Evolutionary conservation across 2,329 filamentous ascomycete genomes (phyloP), one percentile per base, ranked within the genome.

Genomic region (Phialophora tarda): DNA sequence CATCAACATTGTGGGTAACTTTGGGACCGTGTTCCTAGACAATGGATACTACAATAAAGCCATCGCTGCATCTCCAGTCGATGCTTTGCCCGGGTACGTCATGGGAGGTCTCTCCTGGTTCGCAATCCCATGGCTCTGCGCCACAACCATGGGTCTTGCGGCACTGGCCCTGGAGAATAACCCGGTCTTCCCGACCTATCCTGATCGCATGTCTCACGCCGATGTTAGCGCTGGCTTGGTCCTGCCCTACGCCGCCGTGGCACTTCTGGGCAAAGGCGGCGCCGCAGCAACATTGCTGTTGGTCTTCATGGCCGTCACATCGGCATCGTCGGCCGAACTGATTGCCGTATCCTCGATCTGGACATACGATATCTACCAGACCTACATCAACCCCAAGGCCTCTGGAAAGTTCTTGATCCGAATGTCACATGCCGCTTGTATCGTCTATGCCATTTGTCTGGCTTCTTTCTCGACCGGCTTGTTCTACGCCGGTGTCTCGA

Each of bases 261-360:
- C 91, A 0, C 79, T 97, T 8, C 85, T 97, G 6, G 93, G 93
- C 0, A 89, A 89, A 72, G 91, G 91, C 2, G 93, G 93, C 57
- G 93, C 92, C 0, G 86, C 88, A 1, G 91, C 88, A 0, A 92
- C 91, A 0, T 84, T 96, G 1, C 80, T 97, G 11, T 88, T 96
- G 70, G 85, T 96, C 62, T 96, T 96, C 82, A 92, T 96, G 88
- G 93, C 93, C 24, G 92, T 96, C 24, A 96, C 93, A 0, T 92
- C 88, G 1, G 91, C 92, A 0, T 91, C 90, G 69, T 93, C 90
- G 1, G 89, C 92, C 0, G 91, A 96, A 76, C 81, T 96, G 5
- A 94, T 97, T 65, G 91, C 93, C 2, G 91, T 96, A 0, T 94
- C 91, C 1, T 93, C 90, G 8, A 96, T 96, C 78, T 88, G 89